Conservation (phyloP, 2,329 filamentous ascomycete species). For the Colletotrichum melonis region DNA sequence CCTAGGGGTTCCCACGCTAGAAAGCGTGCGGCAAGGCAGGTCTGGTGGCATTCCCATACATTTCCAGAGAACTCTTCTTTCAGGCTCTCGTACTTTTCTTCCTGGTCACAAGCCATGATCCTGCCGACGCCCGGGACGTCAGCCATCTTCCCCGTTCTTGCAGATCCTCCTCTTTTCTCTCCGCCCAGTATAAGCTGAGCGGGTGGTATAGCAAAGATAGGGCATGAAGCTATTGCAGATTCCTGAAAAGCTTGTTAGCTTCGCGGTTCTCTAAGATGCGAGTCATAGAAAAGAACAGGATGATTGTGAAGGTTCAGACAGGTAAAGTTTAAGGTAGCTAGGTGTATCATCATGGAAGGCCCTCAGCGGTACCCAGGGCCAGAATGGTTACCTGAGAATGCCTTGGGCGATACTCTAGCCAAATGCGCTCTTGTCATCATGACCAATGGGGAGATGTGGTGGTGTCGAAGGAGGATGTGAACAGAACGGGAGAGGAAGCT, state of each 20-base stretch:
- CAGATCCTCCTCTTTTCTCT: neutral
- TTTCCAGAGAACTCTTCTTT: slow-evolving; percentile 84
- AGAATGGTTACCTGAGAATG: slow-evolving; percentile 78
- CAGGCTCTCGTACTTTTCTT: slow-evolving; percentile 87
- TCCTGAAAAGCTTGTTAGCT: slow-evolving; percentile 35
- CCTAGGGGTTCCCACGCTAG: slow-evolving; percentile 3
- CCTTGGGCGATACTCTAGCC: slow-evolving; percentile 93
- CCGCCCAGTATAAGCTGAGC: too few species aligned
- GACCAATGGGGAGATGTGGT: slow-evolving; percentile 39
- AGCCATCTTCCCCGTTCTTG: slow-evolving; percentile 2
- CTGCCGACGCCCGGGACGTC: slow-evolving; percentile 57
- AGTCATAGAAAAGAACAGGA: slow-evolving; percentile 36
- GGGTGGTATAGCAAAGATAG: slow-evolving; percentile 1
- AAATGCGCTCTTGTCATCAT: slow-evolving; percentile 99
- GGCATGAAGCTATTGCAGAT: slow-evolving; percentile 46
- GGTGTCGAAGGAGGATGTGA: slow-evolving; percentile 21
- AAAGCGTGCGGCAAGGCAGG: slow-evolving; percentile 3
- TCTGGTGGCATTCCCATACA: slow-evolving; percentile 67
- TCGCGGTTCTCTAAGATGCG: slow-evolving; percentile 31
- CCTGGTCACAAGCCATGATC: slow-evolving; percentile 93
- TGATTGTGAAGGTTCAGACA: slow-evolving; percentile 77
- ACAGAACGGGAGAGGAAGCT: slow-evolving; percentile 41
- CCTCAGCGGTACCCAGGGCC: slow-evolving; percentile 69
- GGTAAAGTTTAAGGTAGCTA: slow-evolving; percentile 90
- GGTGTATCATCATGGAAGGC: slow-evolving; percentile 98